phyloP scores from a whole-genome alignment of 2,329 filamentous ascomycete genomes.

The Cladosporium sp. region DNA sequence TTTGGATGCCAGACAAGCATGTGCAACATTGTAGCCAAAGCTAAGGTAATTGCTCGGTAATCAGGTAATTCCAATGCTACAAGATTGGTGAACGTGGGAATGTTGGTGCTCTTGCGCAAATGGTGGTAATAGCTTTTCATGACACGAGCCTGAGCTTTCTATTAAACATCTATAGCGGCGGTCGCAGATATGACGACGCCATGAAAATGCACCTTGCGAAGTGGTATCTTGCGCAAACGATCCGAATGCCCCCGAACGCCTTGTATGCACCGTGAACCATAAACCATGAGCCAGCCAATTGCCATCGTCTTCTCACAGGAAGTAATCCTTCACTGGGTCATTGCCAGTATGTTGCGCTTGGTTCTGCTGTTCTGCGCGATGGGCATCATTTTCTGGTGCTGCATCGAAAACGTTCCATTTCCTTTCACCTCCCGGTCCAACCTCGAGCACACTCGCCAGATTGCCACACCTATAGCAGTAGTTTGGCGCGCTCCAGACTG shows the following conservation, averaged over 20 bases:
- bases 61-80: neutral
- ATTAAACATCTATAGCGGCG: conserved; percentile 10
- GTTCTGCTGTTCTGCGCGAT: conserved; percentile 77
- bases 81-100: neutral
- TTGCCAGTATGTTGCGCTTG: conserved; percentile 69
- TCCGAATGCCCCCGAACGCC: conserved; percentile 17
- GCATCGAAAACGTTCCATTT: conserved; percentile 99
- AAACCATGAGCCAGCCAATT: neutral
- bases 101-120: neutral
- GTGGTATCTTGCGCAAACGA: conserved; percentile 21
- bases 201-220: conserved; percentile 18
- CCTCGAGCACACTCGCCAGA: conserved; percentile 93
- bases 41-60: neutral
- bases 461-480: conserved; percentile 77
- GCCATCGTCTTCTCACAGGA: conserved; percentile 52
- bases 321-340: conserved; percentile 67
- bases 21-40: neutral
- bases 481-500: conserved; percentile 95
- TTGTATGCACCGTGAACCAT: conserved; percentile 10
- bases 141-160: conserved; percentile 7
- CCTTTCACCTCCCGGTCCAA: conserved; percentile 86
- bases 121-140: conserved; percentile 5
- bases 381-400: conserved; percentile 89
- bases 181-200: neutral
- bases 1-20: neutral